A percentile compares a stretch with the other conserved stretches of the same genome.
These are phyloP conservation scores for Irpex sp. DNA, from an alignment of 1,284 basidiomycete genomes.

Conservation along the genomic window DNA sequence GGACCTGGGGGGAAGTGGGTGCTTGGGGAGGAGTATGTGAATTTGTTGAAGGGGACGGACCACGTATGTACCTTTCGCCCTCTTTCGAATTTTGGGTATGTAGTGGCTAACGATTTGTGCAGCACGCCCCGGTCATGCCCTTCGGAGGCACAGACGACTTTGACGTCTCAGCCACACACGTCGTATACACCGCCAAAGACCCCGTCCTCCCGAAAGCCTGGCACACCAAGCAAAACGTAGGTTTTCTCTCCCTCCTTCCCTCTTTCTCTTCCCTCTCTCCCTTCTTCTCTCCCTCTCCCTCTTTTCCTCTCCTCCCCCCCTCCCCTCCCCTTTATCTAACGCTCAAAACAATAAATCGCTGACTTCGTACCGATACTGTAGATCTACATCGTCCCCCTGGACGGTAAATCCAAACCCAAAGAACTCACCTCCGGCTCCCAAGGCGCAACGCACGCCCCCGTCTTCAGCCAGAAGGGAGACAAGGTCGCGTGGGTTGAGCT, in stretches of 20 bases:
- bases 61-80: slow-evolving; percentile 41
- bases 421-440: slow-evolving; percentile 79
- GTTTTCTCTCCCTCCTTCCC: no score
- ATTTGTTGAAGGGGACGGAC: slow-evolving; percentile 58
- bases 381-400: slow-evolving; percentile 62
- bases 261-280: no score
- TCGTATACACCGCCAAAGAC: slow-evolving; percentile 85
- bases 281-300: no score
- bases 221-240: slow-evolving; percentile 81
- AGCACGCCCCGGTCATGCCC: slow-evolving; percentile 78
- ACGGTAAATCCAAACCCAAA: slow-evolving; percentile 40
- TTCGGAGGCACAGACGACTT: slow-evolving; percentile 77
- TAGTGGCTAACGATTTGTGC: slow-evolving; percentile 2
- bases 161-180: slow-evolving; percentile 58
- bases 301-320: no score
- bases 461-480: slow-evolving; percentile 60
- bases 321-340: no score
- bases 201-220: slow-evolving; percentile 64
- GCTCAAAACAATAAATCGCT: no score
- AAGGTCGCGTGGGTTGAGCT: slow-evolving; percentile 86
- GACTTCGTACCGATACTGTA: no score
- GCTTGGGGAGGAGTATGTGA: slow-evolving; percentile 47
- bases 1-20: slow-evolving; percentile 46
- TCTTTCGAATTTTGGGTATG: slow-evolving; percentile 8
- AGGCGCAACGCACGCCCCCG: slow-evolving; percentile 71